Conservation (phyloP, 768 basidiomycete genomes). For the Rhizopogon vinicolor region DNA sequence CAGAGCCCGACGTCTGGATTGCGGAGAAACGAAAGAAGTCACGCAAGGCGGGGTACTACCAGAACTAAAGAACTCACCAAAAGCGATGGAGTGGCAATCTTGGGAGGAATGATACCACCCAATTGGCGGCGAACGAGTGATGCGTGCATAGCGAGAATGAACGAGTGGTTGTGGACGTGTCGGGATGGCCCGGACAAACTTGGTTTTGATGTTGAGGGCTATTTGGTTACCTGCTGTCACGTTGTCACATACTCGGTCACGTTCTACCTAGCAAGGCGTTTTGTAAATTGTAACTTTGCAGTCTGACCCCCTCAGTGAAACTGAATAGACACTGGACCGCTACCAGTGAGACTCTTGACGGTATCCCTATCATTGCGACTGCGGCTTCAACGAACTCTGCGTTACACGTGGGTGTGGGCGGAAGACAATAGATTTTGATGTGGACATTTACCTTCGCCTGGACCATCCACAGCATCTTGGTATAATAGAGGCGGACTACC, state of each 20-base stretch:
- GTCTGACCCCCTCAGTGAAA: not conserved
- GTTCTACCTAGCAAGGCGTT: not conserved
- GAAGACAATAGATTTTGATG: not conserved
- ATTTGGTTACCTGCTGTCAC: not conserved
- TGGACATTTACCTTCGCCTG: not conserved
- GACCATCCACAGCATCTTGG: not conserved
- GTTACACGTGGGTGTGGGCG: not conserved
- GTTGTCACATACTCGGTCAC: not conserved
- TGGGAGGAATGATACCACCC: constrained; percentile 84
- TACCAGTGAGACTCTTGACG: not conserved
- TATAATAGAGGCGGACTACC: not conserved
- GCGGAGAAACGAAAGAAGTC: constrained; percentile 8
- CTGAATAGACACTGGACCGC: not conserved
- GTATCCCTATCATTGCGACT: not conserved
- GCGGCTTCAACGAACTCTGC: not conserved
- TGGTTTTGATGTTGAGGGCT: not conserved
- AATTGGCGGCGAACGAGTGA: constrained; percentile 84
- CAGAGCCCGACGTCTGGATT: constrained; percentile 71
- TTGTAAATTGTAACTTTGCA: too few relatives aligned
- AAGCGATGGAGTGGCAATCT: constrained; percentile 88
- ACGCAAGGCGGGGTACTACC: not conserved
- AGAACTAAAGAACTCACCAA: constrained; percentile 45
- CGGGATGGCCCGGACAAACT: constrained; percentile 13
- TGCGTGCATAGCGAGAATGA: constrained; percentile 60
- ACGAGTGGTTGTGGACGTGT: not conserved